These are phyloP conservation scores for Tetrapisispora phaffii DNA, from an alignment of 805 yeast species.

Conservation along the genomic window DNA sequence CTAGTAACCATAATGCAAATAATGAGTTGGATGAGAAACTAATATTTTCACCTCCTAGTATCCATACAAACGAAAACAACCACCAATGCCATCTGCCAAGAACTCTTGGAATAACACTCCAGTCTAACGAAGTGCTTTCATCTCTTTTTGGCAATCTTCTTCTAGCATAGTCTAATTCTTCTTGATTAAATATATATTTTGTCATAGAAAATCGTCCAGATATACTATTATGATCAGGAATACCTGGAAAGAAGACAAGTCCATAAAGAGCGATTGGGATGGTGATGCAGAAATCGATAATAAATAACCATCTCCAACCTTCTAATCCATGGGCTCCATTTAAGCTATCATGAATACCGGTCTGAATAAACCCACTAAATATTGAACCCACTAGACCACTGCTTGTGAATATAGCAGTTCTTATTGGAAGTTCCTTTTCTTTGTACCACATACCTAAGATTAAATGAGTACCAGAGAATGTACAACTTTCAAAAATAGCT, in stretches of 20 bases:
- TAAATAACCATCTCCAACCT: slow-evolving; percentile 65
- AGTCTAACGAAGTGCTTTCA: slow-evolving; percentile 32
- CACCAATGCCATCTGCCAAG: slow-evolving; percentile 49
- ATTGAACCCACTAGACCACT: slow-evolving; percentile 47
- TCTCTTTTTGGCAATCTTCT: slow-evolving; percentile 34
- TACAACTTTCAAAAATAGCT: slow-evolving; percentile 50
- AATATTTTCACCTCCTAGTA: slow-evolving; percentile 40
- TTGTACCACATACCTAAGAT: slow-evolving; percentile 48
- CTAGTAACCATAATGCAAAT: slow-evolving; percentile 39
- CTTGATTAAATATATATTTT: slow-evolving; percentile 31
- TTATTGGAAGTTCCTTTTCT: slow-evolving; percentile 37
- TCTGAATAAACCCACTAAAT: slow-evolving; percentile 48
- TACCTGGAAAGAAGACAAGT: slow-evolving; percentile 48
- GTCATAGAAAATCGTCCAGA: slow-evolving; percentile 18
- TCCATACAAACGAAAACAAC: slow-evolving; percentile 43
- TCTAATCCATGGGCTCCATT: slow-evolving; percentile 39
- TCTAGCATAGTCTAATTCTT: slow-evolving; percentile 35
- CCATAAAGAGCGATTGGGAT: slow-evolving; percentile 51
- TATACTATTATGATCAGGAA: slow-evolving; percentile 33
- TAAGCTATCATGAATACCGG: slow-evolving; percentile 40
- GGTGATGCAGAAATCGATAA: slow-evolving; percentile 50
- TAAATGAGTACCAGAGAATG: slow-evolving; percentile 46
- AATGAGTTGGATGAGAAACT: slow-evolving; percentile 39
- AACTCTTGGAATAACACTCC: slow-evolving; percentile 36
- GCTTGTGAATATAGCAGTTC: slow-evolving; percentile 46